These are phyloP conservation scores for Triticum timopheevii DNA, from an alignment of 176 grass and related monocot genomes.

Conservation along the genomic window DNA sequence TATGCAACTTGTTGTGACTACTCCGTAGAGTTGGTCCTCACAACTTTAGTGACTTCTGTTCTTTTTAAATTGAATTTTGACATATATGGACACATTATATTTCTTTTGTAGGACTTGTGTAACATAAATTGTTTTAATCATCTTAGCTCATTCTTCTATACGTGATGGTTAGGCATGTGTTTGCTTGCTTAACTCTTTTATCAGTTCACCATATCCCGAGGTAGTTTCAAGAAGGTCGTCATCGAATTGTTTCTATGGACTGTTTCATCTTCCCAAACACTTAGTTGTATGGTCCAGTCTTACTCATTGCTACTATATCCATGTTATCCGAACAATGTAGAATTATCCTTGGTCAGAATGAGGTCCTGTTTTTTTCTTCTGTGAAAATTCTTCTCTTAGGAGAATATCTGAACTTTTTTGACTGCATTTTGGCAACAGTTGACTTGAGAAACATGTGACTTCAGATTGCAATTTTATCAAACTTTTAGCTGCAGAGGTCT, in stretches of 20 bases:
- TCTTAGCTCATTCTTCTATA: not conserved
- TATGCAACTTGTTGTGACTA: constrained; percentile 7
- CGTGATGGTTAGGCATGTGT: not conserved
- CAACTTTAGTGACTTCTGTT: not conserved
- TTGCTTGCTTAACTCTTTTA: constrained; percentile 14
- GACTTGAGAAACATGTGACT: not conserved
- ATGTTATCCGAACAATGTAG: constrained; percentile 9
- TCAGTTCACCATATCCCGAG: constrained; percentile 6
- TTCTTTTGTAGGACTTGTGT: not conserved
- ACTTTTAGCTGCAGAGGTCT: not conserved
- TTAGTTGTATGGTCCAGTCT: not conserved
- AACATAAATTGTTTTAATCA: not conserved
- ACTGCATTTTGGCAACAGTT: not conserved
- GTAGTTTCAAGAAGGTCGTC: not conserved
- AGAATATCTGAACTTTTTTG: not conserved
- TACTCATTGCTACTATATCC: constrained; percentile 22
- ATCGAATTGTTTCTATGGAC: not conserved
- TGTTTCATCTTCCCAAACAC: not conserved
- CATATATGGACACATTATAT: not conserved
- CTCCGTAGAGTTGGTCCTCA: constrained; percentile 1
- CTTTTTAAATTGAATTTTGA: not conserved
- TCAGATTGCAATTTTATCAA: not conserved
- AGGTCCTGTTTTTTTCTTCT: not conserved
- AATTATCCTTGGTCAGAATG: constrained; percentile 2
- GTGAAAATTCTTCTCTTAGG: constrained; percentile 8